phyloP scores from a whole-genome alignment of 352 stramenopile species.

The Elongisporangium senticosum region DNA sequence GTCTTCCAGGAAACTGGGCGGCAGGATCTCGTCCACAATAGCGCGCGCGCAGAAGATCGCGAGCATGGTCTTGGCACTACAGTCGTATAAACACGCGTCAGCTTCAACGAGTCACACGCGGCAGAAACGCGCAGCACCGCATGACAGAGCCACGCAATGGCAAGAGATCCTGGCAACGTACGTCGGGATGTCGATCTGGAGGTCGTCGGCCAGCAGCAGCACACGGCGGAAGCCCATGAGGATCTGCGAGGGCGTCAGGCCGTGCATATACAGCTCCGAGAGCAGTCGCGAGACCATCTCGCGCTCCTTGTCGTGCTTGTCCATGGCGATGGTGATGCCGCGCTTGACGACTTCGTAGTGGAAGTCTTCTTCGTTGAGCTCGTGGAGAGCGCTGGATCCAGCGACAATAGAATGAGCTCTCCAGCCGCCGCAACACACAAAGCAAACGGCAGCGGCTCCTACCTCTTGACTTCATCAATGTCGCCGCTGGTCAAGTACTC shows the following conservation, averaged over 20 bases:
- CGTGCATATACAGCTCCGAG: constrained; percentile 90
- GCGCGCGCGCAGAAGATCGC: constrained; percentile 96
- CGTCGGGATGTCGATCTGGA: constrained; percentile 94
- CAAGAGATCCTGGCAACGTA: constrained; percentile 16
- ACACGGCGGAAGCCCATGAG: constrained; percentile 94
- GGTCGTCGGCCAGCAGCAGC: constrained; percentile 94
- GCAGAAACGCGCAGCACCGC: not conserved
- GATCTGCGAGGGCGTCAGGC: constrained; percentile 69
- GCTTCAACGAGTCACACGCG: not conserved
- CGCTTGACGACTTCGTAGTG: constrained; percentile 94
- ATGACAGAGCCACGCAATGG: not conserved
- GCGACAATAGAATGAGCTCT: not conserved
- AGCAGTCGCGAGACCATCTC: constrained; percentile 91
- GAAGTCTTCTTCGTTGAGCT: constrained; percentile 70
- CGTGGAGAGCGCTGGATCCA: constrained; percentile 48
- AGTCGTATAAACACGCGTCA: constrained; percentile 1
- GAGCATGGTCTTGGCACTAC: constrained; percentile 86
- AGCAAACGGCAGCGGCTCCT: not conserved
- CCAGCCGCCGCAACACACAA: not conserved
- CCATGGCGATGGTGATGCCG: constrained; percentile 93
- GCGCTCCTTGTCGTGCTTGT: constrained; percentile 90
- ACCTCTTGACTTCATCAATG: constrained; percentile 84
- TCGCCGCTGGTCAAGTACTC: constrained; percentile 89
- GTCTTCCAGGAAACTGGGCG: constrained; percentile 96
- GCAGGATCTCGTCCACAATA: constrained; percentile 98